phyloP scores from a whole-genome alignment of 2,329 filamentous ascomycete genomes.

The Salinomyces thailandicus region DNA sequence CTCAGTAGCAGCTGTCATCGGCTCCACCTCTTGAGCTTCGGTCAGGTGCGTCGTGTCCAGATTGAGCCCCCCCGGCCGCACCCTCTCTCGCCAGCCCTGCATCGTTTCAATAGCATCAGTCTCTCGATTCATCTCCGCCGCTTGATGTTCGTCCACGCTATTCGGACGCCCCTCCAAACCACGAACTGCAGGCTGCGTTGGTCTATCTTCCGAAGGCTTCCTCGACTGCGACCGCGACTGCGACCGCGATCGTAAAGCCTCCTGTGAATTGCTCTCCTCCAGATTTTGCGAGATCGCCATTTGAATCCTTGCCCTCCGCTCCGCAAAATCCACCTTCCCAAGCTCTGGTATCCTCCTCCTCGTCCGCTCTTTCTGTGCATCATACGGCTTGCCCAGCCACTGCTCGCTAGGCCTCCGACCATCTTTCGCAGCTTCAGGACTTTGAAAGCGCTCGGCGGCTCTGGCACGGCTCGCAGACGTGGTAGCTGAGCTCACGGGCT shows the following conservation, averaged over 20 bases:
- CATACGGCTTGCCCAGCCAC: conserved; percentile 67
- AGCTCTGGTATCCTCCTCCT: conserved; percentile 46
- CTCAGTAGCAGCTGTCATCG: conserved; percentile 30
- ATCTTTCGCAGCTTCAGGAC: conserved; percentile 27
- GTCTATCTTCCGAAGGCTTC: conserved; percentile 3
- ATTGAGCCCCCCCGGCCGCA: conserved; percentile 14
- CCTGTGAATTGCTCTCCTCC: conserved; percentile 47
- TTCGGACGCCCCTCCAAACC: conserved; percentile 2
- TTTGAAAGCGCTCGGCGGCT: conserved; percentile 46
- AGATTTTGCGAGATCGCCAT: conserved; percentile 79
- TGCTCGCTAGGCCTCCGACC: conserved; percentile 38
- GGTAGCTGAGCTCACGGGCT: conserved; percentile 64
- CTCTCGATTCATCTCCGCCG: conserved; percentile 8
- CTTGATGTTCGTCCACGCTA: conserved; percentile 8
- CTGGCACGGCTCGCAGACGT: conserved; percentile 61
- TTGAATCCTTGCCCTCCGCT: conserved; percentile 69
- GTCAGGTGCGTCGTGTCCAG: conserved; percentile 16
- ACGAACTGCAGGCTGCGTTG: background rate
- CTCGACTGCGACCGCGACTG: conserved; percentile 9
- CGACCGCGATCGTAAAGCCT: conserved; percentile 25
- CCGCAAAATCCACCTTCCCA: conserved; percentile 74
- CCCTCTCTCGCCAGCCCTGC: conserved; percentile 1
- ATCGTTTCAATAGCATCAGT: conserved; percentile 4
- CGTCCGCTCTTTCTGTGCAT: conserved; percentile 48
- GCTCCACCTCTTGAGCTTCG: conserved; percentile 13